Conservation (phyloP, 768 basidiomycete species). For the Omphalotus guepiniiformis region DNA sequence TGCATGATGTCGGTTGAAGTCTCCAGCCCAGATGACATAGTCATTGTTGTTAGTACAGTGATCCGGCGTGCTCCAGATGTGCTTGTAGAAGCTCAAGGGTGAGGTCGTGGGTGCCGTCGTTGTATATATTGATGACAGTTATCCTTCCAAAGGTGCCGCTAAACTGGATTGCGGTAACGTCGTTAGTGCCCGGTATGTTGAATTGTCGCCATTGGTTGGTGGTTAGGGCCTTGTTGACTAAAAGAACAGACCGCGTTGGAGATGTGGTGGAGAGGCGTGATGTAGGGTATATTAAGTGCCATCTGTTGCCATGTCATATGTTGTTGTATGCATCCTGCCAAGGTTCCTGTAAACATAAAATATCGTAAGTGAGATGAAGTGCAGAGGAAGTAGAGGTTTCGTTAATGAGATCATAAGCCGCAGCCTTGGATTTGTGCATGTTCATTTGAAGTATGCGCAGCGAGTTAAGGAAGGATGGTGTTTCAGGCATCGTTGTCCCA, state of each 20-base stretch:
- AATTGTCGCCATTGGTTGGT: slow-evolving; percentile 19
- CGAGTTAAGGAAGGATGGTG: too few species aligned
- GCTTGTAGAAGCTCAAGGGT: background rate
- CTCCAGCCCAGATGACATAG: slow-evolving; percentile 13
- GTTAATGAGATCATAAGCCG: too few species aligned
- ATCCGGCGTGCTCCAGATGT: background rate
- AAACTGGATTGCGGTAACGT: slow-evolving; percentile 20
- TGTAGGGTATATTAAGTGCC: slow-evolving; percentile 22
- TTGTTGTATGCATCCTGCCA: slow-evolving; percentile 16
- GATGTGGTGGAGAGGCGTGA: slow-evolving; percentile 7
- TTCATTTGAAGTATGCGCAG: too few species aligned
- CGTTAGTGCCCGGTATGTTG: slow-evolving; percentile 11
- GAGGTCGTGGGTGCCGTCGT: slow-evolving; percentile 11
- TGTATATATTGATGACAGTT: slow-evolving; percentile 11
- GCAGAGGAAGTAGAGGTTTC: too few species aligned
- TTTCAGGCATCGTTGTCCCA: too few species aligned
- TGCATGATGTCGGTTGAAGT: slow-evolving; percentile 31
- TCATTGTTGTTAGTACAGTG: background rate
- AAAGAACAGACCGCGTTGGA: slow-evolving; percentile 12
- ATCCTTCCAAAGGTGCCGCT: background rate
- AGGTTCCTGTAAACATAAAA: slow-evolving; percentile 28
- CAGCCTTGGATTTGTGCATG: too few species aligned
- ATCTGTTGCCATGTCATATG: slow-evolving; percentile 13
- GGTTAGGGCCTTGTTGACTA: slow-evolving; percentile 12
- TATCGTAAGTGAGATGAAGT: too few species aligned